Percentiles rank a stretch among this genome's conserved stretches.
phyloP scores from a whole-genome alignment of 1,139 yeast species.

The Candida glucosophila region DNA sequence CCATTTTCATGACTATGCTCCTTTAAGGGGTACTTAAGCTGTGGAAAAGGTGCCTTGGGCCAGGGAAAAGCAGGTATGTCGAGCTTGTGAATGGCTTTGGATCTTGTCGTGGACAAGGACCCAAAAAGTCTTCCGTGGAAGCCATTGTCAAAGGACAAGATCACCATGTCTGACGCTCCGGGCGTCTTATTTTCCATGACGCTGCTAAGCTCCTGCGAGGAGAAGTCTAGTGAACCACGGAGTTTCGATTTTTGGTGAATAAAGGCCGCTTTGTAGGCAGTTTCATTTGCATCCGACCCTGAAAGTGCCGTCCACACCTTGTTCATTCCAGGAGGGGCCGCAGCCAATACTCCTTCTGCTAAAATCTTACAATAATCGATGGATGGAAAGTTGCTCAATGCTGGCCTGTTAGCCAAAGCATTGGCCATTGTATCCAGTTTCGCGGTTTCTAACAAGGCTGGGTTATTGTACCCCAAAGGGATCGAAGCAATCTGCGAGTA shows the following conservation, averaged over 20 bases:
- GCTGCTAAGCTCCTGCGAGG: conserved; percentile 46
- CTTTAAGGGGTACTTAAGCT: conserved; percentile 54
- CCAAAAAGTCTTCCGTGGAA: conserved; percentile 76
- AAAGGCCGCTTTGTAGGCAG: conserved; percentile 72
- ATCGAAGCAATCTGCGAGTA: conserved; percentile 71
- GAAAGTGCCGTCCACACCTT: conserved; percentile 64
- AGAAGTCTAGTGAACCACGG: conserved; percentile 48
- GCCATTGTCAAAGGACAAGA: conserved; percentile 59
- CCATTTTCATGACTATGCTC: conserved; percentile 43
- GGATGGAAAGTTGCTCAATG: conserved; percentile 67
- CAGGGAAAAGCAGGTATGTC: conserved; percentile 72
- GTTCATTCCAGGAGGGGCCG: conserved; percentile 62
- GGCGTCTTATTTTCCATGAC: conserved; percentile 61
- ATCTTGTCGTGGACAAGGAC: conserved; percentile 62
- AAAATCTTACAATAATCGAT: conserved; percentile 43
- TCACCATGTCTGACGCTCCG: conserved; percentile 61
- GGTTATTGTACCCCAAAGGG: conserved; percentile 69
- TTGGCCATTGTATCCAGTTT: conserved; percentile 57
- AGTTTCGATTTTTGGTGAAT: conserved; percentile 58
- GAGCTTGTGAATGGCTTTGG: conserved; percentile 67
- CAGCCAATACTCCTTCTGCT: conserved; percentile 48
- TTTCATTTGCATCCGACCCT: conserved; percentile 72
- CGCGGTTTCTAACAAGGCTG: conserved; percentile 55
- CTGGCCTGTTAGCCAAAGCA: conserved; percentile 66
- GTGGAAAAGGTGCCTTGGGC: conserved; percentile 72